These are phyloP conservation scores for Yarrowia yakushimensis DNA, from an alignment of 805 yeast species.

Conservation along the genomic window DNA sequence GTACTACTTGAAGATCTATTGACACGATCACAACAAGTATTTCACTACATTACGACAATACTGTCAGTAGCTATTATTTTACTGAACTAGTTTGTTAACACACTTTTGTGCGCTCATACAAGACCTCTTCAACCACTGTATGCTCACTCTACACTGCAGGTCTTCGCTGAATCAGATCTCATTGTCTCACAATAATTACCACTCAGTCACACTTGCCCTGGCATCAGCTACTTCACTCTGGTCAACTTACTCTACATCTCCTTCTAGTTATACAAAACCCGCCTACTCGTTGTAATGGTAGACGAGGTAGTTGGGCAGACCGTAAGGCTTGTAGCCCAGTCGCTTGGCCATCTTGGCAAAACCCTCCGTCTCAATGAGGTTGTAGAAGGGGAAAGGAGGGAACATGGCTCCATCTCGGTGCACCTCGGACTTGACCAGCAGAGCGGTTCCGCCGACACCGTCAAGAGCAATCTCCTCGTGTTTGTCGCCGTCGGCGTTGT, in stretches of 20 bases:
- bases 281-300: conserved; percentile 78
- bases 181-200: too few species aligned
- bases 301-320: conserved; percentile 91
- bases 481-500: conserved; percentile 63
- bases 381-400: conserved; percentile 97
- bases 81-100: too few species aligned
- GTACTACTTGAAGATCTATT: too few species aligned
- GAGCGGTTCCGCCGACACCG: conserved; percentile 98
- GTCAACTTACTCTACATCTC: neutral
- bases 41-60: too few species aligned
- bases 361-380: conserved; percentile 95
- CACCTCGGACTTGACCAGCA: conserved; percentile 93
- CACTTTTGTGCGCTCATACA: too few species aligned
- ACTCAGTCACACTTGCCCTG: too few species aligned
- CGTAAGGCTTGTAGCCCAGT: conserved; percentile 84
- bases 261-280: conserved; percentile 6
- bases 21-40: too few species aligned
- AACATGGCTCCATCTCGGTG: conserved; percentile 99
- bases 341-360: conserved; percentile 95
- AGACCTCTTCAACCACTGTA: too few species aligned
- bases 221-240: neutral
- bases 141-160: too few species aligned
- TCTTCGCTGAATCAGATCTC: too few species aligned
- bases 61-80: too few species aligned
- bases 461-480: conserved; percentile 78